Evolutionary conservation across 2,329 filamentous ascomycete species (phyloP).

Genomic region (Ascochyta clinopodiicola): DNA sequence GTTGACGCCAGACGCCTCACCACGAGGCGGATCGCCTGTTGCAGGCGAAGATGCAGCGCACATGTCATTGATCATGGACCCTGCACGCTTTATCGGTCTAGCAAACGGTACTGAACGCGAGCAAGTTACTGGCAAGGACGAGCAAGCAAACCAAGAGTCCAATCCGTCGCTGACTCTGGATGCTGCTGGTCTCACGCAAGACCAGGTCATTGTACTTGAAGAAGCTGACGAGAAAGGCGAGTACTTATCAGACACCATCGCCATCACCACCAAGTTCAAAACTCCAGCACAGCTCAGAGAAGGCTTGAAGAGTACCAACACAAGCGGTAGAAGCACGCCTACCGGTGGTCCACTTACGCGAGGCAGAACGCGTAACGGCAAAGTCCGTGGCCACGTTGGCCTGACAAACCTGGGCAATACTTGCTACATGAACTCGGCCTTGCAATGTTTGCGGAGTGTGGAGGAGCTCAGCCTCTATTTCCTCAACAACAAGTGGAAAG

Average conservation of each 20-base stretch:
- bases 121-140: constrained; percentile 69
- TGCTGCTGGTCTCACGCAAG: constrained; percentile 70
- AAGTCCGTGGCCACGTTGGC: constrained; percentile 78
- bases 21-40: constrained; percentile 52
- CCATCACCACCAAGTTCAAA: constrained; percentile 54
- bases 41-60: constrained; percentile 39
- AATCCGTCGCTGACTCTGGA: constrained; percentile 75
- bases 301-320: constrained; percentile 45
- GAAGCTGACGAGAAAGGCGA: constrained; percentile 66
- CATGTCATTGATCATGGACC: constrained; percentile 65
- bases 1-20: constrained; percentile 54
- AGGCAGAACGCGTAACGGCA: constrained; percentile 73
- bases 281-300: constrained; percentile 36
- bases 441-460: constrained; percentile 92
- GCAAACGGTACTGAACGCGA: constrained; percentile 70
- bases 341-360: constrained; percentile 70
- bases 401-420: constrained; percentile 93
- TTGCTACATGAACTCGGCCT: constrained; percentile 98
- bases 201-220: constrained; percentile 83
- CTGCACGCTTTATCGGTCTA: constrained; percentile 68
- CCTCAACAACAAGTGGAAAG: constrained; percentile 68
- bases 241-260: constrained; percentile 59
- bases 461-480: constrained; percentile 96
- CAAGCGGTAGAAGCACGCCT: constrained; percentile 73
- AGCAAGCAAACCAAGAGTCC: constrained; percentile 75